phyloP scores from a whole-genome alignment of 768 basidiomycete genomes.

The Amanita polypyramis region DNA sequence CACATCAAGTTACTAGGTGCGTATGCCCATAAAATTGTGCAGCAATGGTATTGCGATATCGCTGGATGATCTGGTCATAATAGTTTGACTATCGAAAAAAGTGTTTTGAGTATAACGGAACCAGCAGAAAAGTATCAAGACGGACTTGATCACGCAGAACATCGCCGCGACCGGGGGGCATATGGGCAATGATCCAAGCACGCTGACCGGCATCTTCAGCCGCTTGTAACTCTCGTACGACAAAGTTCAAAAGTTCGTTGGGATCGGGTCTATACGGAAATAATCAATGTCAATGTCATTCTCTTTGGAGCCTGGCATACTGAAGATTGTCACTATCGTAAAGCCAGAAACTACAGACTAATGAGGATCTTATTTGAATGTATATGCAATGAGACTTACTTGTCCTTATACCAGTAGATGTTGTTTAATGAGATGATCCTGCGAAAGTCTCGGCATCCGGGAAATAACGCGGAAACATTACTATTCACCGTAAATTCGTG shows the following conservation, averaged over 20 bases:
- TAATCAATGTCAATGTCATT: neutral
- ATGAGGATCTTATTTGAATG: neutral
- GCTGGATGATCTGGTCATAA: slow-evolving; percentile 50
- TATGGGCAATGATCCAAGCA: slow-evolving; percentile 54
- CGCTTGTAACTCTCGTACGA: slow-evolving; percentile 40
- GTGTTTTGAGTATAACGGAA: neutral
- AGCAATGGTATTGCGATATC: slow-evolving; percentile 49
- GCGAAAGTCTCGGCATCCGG: slow-evolving; percentile 1
- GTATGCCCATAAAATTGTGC: slow-evolving; percentile 56
- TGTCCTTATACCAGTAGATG: slow-evolving; percentile 51
- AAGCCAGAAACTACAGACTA: slow-evolving; percentile 42
- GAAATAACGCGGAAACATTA: neutral
- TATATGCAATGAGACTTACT: slow-evolving; percentile 22
- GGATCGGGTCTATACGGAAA: slow-evolving; percentile 33
- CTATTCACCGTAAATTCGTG: slow-evolving; percentile 34
- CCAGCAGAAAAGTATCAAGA: neutral
- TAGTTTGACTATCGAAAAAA: slow-evolving; percentile 35
- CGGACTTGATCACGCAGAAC: slow-evolving; percentile 40
- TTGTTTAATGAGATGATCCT: slow-evolving; percentile 54
- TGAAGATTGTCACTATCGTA: slow-evolving; percentile 40
- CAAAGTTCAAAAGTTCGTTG: slow-evolving; percentile 47
- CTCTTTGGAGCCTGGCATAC: slow-evolving; percentile 18
- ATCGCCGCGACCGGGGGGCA: slow-evolving; percentile 41
- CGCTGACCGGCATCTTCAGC: slow-evolving; percentile 52
- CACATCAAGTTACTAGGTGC: slow-evolving; percentile 25